Conservation (phyloP, 2,329 filamentous ascomycete species). For the Ceratocystiopsis brevicomis region DNA sequence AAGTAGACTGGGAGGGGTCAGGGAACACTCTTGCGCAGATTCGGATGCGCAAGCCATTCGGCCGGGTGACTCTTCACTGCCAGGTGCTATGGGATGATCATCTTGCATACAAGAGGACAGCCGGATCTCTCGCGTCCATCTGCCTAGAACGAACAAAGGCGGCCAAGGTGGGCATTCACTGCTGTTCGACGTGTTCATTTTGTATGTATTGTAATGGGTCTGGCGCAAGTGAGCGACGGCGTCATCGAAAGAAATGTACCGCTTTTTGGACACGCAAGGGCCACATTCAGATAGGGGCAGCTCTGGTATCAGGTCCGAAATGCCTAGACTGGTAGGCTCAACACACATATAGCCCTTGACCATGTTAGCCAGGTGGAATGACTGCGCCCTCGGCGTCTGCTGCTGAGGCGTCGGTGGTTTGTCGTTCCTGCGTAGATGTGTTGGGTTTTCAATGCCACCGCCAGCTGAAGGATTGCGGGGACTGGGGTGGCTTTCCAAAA, state of each 20-base stretch:
- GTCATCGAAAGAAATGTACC: slow-evolving; percentile 86
- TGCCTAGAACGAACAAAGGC: slow-evolving; percentile 19
- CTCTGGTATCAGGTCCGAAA: no score
- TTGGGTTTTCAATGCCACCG: no score
- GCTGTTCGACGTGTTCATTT: slow-evolving; percentile 12
- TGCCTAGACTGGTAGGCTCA: no score
- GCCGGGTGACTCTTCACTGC: slow-evolving; percentile 26
- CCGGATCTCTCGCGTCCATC: slow-evolving; percentile 41
- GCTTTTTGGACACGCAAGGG: slow-evolving; percentile 53
- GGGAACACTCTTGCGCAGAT: slow-evolving; percentile 9
- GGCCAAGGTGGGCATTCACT: slow-evolving; percentile 36
- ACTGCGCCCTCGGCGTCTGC: no score
- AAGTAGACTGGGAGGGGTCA: slow-evolving; percentile 8
- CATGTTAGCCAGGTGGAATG: slow-evolving; percentile 23
- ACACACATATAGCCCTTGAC: slow-evolving; percentile 39
- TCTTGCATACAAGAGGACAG: slow-evolving; percentile 28
- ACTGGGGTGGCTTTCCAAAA: no score
- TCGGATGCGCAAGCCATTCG: slow-evolving; percentile 18
- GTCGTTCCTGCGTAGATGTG: no score
- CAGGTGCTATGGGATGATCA: slow-evolving; percentile 27
- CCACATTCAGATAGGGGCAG: no score
- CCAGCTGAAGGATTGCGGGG: no score
- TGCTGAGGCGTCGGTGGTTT: no score
- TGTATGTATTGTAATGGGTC: slow-evolving; percentile 56
- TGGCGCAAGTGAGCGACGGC: slow-evolving; percentile 77